Conservation (phyloP, 2,329 filamentous ascomycete genomes). For the Colletotrichum sp. region DNA sequence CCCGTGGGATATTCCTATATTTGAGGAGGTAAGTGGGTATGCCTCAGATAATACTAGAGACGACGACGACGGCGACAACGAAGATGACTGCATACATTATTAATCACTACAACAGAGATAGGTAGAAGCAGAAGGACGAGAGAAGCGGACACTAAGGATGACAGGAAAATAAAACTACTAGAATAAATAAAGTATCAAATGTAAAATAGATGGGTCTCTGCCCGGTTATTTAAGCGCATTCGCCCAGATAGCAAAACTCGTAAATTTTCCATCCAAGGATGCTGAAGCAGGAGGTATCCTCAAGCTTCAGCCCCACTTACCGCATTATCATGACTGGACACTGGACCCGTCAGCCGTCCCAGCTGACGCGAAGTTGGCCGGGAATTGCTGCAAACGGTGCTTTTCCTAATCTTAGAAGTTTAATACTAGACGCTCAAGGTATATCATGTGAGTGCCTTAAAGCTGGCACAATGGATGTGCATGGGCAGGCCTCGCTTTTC, state of each 20-base stretch:
- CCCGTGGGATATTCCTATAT: too few species aligned
- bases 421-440: neutral
- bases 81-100: too few species aligned
- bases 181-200: too few species aligned
- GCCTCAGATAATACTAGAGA: too few species aligned
- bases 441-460: neutral
- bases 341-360: neutral
- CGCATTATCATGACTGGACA: neutral
- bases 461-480: neutral
- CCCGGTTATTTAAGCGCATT: neutral
- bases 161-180: too few species aligned
- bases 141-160: too few species aligned
- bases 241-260: neutral
- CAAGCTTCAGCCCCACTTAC: neutral
- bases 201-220: neutral
- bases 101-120: too few species aligned
- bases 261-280: neutral
- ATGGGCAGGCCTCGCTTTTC: neutral
- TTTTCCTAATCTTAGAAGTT: neutral
- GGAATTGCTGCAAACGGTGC: neutral
- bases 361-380: neutral
- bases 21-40: too few species aligned
- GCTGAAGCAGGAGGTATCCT: neutral
- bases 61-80: too few species aligned
- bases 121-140: too few species aligned